phyloP scores from a whole-genome alignment of 1,139 yeast genomes.

The Scheffersomyces titani region DNA sequence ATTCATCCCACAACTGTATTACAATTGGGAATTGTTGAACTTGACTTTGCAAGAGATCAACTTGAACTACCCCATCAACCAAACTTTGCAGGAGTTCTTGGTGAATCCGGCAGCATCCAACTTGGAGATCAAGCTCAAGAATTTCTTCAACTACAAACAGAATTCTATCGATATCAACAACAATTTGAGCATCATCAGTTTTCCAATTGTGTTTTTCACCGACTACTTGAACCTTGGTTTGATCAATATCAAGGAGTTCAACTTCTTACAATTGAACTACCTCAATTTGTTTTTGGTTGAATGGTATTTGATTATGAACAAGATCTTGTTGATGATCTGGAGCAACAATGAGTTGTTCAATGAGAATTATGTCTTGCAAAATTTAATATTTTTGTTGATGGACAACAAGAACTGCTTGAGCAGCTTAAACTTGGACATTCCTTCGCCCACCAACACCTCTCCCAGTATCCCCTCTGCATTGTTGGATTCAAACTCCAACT shows the following conservation, averaged over 20 bases:
- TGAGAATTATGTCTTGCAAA: constrained; percentile 16
- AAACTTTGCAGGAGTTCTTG: constrained; percentile 9
- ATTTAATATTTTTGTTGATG: constrained; percentile 13
- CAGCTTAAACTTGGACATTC: constrained; percentile 9
- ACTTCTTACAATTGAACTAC: constrained; percentile 13
- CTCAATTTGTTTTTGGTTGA: constrained; percentile 28
- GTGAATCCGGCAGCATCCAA: constrained; percentile 19
- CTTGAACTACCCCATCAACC: constrained; percentile 10
- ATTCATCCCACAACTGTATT: constrained; percentile 35
- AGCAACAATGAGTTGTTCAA: constrained; percentile 14
- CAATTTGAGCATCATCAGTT: constrained; percentile 35
- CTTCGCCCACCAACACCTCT: background rate
- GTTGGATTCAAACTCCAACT: background rate
- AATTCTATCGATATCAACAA: constrained; percentile 22
- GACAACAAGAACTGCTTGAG: constrained; percentile 15
- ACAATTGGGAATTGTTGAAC: constrained; percentile 42
- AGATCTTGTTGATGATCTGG: constrained; percentile 25
- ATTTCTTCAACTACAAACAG: constrained; percentile 14
- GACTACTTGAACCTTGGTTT: constrained; percentile 22
- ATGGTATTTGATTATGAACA: constrained; percentile 42
- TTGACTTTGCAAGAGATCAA: constrained; percentile 40
- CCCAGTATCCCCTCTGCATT: background rate
- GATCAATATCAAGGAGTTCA: constrained; percentile 11
- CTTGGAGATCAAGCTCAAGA: constrained; percentile 12
- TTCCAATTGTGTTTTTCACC: constrained; percentile 45